Percentiles rank a stretch among this genome's conserved stretches.
Conservation (phyloP, 257 asterid species). For the Gardenia jasminoides region DNA sequence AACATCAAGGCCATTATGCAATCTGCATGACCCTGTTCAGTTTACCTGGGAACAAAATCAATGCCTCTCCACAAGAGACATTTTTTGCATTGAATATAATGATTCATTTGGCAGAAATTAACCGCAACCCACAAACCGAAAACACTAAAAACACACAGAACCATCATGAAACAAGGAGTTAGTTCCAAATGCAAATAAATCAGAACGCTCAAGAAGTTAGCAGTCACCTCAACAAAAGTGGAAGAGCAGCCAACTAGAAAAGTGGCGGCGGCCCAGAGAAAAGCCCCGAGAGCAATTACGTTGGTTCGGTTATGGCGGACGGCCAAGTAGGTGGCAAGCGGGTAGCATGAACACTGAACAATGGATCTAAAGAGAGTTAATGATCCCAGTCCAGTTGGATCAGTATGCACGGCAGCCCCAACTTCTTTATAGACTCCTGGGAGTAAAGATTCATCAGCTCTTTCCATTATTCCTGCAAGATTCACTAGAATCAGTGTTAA, state of each 20-base stretch:
- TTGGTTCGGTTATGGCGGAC: conserved; percentile 71
- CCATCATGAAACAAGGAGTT: too few species aligned
- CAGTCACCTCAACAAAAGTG: conserved; percentile 58
- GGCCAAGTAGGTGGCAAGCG: conserved; percentile 77
- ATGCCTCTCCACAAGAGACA: too few species aligned
- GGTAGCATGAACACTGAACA: conserved; percentile 80
- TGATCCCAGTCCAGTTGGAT: conserved; percentile 80
- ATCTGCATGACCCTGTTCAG: too few species aligned
- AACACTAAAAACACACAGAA: background rate
- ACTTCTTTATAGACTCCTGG: conserved; percentile 91
- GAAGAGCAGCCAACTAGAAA: conserved; percentile 49
- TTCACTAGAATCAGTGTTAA: conserved; percentile 63
- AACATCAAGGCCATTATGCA: too few species aligned
- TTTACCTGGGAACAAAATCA: too few species aligned
- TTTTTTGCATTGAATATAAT: background rate
- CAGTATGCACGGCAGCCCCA: conserved; percentile 78
- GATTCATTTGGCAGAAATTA: background rate
- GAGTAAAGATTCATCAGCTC: conserved; percentile 77
- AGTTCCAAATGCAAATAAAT: background rate
- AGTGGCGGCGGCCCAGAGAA: conserved; percentile 89
- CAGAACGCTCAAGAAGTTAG: background rate
- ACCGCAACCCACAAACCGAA: background rate
- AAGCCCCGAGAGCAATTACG: conserved; percentile 73
- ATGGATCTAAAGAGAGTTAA: conserved; percentile 71
- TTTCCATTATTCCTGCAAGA: conserved; percentile 85